Base-by-base conservation (phyloP, 139 green algal species). In the Nannochloris sp. region DNA sequence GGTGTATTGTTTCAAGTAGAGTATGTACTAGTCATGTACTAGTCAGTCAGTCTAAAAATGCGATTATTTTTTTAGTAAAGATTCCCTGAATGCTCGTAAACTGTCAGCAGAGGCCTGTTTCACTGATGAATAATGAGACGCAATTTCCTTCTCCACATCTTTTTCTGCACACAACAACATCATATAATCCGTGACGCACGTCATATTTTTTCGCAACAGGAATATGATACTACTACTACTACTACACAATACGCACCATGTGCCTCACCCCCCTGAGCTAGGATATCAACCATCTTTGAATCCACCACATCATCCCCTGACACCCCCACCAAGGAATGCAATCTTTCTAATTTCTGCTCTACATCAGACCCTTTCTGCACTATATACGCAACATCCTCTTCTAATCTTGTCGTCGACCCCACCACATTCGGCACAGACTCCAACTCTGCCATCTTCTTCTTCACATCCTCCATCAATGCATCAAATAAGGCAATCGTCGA, bases 401-500 rank as follows among this genome's bases (percentile, higher is more conserved):
- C 60, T 53, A 81, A 9, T 31, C 75, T 78, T 53, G 78, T 68
- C 59, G 75, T 82, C 40, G 51, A 54, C 14, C 34, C 60, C 23
- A 60, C 27, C 12, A 74, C 54, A 15, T 60, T 67, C 16, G 61
- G 53, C 44, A 73, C 43, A 48, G 44, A 34, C 14, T 25, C 21
- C 16, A 60, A 40, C 60, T 71, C 62, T 48, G 63, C 25, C 12
- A 64, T 15, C 15, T 40, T 37, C 15, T 58, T 44, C 40, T 60
- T 60, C 1, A 40, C 36, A n/a, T 15, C n/a, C 9, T 44, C 24
- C 62, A 73, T 36, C 24, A 37, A 29, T 23, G 24, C 24, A 29
- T 48, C 61, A 34, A 76, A 57, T n/a, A 27, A 12, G 7, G 19
- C 31, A 43, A 37, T 34, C 27, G 49, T 34, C 15, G 25, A 15